Percentiles rank a stretch among this genome's conserved stretches.
Evolutionary conservation across 106 monocot genomes (phyloP).

Genomic region (Gastrodia elata): DNA sequence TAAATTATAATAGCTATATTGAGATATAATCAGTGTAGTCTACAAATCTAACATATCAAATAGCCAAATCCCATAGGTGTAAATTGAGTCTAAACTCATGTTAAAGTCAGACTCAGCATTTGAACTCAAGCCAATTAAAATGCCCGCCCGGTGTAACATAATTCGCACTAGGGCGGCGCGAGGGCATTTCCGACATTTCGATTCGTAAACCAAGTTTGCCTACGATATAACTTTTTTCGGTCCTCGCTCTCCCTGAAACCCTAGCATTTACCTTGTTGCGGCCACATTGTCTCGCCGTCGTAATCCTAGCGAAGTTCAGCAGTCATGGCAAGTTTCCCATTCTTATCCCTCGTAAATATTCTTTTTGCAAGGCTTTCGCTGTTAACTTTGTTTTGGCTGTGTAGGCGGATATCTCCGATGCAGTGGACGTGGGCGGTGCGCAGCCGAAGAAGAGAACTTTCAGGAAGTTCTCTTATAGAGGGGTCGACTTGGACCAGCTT

Average conservation of each 20-base stretch:
- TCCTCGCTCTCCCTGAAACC: background rate
- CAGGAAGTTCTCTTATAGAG: constrained; percentile 47
- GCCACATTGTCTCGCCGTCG: background rate
- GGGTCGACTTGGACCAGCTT: constrained; percentile 47
- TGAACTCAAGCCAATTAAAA: too few relatives aligned
- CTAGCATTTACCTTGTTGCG: background rate
- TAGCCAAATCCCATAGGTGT: too few relatives aligned
- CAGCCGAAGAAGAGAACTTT: constrained; percentile 39
- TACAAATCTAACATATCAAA: too few relatives aligned
- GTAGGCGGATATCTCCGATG: constrained; percentile 22
- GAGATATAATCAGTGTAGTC: too few relatives aligned
- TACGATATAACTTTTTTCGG: background rate
- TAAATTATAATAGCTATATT: too few relatives aligned
- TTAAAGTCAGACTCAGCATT: too few relatives aligned
- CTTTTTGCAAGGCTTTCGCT: background rate
- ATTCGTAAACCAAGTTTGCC: background rate
- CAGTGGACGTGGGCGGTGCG: constrained; percentile 12
- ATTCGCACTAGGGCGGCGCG: background rate
- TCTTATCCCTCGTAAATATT: background rate
- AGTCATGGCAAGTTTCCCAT: background rate
- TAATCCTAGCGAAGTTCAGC: background rate
- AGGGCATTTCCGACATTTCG: background rate
- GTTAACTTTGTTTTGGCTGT: background rate
- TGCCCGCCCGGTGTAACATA: too few relatives aligned
- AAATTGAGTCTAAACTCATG: too few relatives aligned